These are phyloP conservation scores for Fusarium sororula DNA, from an alignment of 2,329 filamentous ascomycete genomes.

Conservation along the genomic window DNA sequence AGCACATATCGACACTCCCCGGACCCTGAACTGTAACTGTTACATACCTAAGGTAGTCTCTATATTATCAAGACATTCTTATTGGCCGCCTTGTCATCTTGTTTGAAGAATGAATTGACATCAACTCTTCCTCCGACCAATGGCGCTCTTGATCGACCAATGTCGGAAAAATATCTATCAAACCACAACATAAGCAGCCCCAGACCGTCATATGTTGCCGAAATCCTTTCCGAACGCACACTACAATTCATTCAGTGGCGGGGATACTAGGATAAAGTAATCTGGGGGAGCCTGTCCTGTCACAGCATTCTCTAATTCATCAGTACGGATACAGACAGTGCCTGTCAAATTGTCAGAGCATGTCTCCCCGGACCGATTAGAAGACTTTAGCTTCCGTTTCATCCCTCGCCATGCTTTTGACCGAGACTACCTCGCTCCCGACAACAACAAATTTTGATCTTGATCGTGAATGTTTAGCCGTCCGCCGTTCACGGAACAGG, in stretches of 20 bases:
- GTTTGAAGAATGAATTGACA: slow-evolving; percentile 46
- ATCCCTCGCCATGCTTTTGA: slow-evolving; percentile 15
- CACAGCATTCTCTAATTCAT: slow-evolving; percentile 3
- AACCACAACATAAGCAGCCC: slow-evolving; percentile 18
- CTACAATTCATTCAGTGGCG: slow-evolving; percentile 7
- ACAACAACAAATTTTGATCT: background rate
- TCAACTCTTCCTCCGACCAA: slow-evolving; percentile 35
- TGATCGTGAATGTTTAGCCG: background rate
- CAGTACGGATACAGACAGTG: background rate
- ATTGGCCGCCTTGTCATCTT: slow-evolving; percentile 42
- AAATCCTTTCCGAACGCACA: slow-evolving; percentile 17
- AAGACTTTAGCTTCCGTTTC: slow-evolving; percentile 20
- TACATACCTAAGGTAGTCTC: background rate
- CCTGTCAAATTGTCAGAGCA: slow-evolving; percentile 13
- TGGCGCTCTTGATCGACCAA: slow-evolving; percentile 14
- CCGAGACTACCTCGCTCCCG: slow-evolving; percentile 1
- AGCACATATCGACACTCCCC: slow-evolving; percentile 31
- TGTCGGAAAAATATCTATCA: slow-evolving; percentile 30
- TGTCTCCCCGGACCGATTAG: slow-evolving; percentile 32
- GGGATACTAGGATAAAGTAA: slow-evolving; percentile 25
- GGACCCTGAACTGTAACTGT: slow-evolving; percentile 22
- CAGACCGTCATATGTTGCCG: slow-evolving; percentile 21
- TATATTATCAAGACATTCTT: slow-evolving; percentile 37
- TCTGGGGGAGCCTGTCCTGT: slow-evolving; percentile 24
- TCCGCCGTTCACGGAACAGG: slow-evolving; percentile 15